Percentiles rank a stretch among this genome's conserved stretches.
Evolutionary conservation across 164 flowering plant genomes (phyloP).

Genomic region (Dillenia suffruticosa): DNA sequence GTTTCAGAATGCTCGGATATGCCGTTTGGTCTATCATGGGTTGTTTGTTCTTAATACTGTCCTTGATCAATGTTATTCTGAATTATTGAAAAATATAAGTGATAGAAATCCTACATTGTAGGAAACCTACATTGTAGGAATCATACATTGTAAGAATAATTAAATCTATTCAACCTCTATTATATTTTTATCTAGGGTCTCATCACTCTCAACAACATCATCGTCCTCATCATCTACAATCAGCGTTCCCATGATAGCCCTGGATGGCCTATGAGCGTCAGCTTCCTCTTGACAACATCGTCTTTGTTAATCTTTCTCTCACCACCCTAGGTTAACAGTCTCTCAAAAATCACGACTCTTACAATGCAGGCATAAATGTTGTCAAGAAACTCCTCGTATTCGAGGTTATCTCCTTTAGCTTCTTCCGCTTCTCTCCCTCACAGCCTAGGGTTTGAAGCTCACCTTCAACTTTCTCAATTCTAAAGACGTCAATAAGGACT

Average conservation of each 20-base stretch:
- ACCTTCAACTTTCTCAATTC: conserved; percentile 35
- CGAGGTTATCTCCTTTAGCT: conserved; percentile 35
- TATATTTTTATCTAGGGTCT: too few species aligned
- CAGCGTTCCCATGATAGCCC: conserved; percentile 66
- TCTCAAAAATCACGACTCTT: conserved; percentile 19
- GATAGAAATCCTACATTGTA: too few species aligned
- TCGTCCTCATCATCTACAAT: conserved; percentile 27
- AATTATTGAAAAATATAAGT: too few species aligned
- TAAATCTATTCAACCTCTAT: too few species aligned
- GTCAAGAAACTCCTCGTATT: conserved; percentile 37
- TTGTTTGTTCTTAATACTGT: too few species aligned
- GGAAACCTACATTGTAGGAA: too few species aligned
- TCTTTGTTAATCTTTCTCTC: conserved; percentile 57
- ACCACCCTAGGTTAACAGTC: conserved; percentile 38
- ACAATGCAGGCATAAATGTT: conserved; percentile 32
- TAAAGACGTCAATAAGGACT: conserved; percentile 21
- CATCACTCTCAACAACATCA: background rate
- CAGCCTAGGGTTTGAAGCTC: conserved; percentile 32
- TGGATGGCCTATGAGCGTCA: conserved; percentile 62
- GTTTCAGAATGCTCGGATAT: too few species aligned
- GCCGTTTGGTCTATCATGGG: too few species aligned
- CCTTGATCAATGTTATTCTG: too few species aligned
- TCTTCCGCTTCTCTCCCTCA: conserved; percentile 34
- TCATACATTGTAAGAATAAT: too few species aligned
- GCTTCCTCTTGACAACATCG: conserved; percentile 69